Percentiles rank a stretch among this genome's conserved stretches.
Conservation (phyloP, 371 early-diverging fungal species). For the Mucor racemosus region DNA sequence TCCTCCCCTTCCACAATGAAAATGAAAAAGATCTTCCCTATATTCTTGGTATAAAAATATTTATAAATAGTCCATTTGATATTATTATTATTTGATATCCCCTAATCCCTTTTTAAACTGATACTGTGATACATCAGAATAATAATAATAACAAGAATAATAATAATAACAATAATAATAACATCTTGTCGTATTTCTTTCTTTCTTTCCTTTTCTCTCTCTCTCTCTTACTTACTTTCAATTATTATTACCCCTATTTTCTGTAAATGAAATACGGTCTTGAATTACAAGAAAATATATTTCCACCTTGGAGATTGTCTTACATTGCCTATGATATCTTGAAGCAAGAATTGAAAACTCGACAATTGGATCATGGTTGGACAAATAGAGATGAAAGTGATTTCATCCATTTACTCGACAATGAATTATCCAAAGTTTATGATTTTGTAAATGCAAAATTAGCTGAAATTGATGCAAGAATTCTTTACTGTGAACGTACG, state of each 20-base stretch:
- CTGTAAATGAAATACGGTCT: conserved; percentile 49
- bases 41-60: not conserved
- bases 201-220: not conserved
- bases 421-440: conserved; percentile 83
- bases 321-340: conserved; percentile 92
- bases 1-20: not conserved
- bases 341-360: conserved; percentile 79
- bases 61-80: conserved; percentile 11
- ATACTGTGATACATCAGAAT: conserved; percentile 9
- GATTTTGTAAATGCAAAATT: conserved; percentile 62
- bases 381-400: conserved; percentile 75
- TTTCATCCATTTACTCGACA: conserved; percentile 79
- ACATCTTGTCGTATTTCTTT: not conserved
- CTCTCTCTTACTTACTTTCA: conserved; percentile 13
- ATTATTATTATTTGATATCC: conserved; percentile 2
- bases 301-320: conserved; percentile 82
- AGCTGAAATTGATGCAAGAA: conserved; percentile 80
- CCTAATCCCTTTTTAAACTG: conserved; percentile 9
- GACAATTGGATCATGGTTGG: conserved; percentile 44
- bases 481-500: conserved; percentile 68
- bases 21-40: not conserved
- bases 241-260: conserved; percentile 17
- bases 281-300: conserved; percentile 49
- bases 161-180: not conserved
- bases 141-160: not conserved